Conservation (phyloP, 345 rosid genomes). For the Melaleuca alternifolia region DNA sequence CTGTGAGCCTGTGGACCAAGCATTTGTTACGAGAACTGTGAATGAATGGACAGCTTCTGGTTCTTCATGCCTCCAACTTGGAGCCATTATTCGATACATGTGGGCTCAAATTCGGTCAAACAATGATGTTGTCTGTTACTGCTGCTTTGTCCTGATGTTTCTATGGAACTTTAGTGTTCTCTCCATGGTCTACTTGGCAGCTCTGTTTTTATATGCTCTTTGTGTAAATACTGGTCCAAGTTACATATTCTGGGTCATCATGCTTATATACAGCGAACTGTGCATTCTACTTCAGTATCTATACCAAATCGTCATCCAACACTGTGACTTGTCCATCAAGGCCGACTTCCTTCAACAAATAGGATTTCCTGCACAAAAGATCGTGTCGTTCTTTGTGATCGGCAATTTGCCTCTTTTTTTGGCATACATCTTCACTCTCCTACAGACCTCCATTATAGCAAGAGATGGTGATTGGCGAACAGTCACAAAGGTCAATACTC, state of each 20-base stretch:
- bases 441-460: slow-evolving; percentile 21
- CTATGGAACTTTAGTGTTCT: slow-evolving; percentile 36
- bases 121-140: slow-evolving; percentile 32
- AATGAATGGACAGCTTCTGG: slow-evolving; percentile 4
- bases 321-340: slow-evolving; percentile 13
- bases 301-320: slow-evolving; percentile 34
- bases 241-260: slow-evolving; percentile 27
- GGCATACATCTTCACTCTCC: slow-evolving; percentile 29
- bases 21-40: slow-evolving; percentile 11
- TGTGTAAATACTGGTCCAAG: slow-evolving; percentile 27
- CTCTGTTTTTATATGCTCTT: slow-evolving; percentile 29
- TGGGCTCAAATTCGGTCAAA: slow-evolving; percentile 33
- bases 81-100: slow-evolving; percentile 18
- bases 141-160: slow-evolving; percentile 29
- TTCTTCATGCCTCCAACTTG: slow-evolving; percentile 10
- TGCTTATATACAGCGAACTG: slow-evolving; percentile 32
- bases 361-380: slow-evolving; percentile 30
- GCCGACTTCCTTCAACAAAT: slow-evolving; percentile 15
- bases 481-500: not conserved
- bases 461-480: slow-evolving; percentile 18
- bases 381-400: slow-evolving; percentile 22
- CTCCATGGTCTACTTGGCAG: slow-evolving; percentile 30
- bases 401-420: slow-evolving; percentile 26
- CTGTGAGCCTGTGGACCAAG: slow-evolving; percentile 6
- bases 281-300: slow-evolving; percentile 24